Evolutionary conservation across 371 early-diverging fungal genomes (phyloP), one percentile per base, ranked within the genome.

Genomic region (Mycotypha africana): DNA sequence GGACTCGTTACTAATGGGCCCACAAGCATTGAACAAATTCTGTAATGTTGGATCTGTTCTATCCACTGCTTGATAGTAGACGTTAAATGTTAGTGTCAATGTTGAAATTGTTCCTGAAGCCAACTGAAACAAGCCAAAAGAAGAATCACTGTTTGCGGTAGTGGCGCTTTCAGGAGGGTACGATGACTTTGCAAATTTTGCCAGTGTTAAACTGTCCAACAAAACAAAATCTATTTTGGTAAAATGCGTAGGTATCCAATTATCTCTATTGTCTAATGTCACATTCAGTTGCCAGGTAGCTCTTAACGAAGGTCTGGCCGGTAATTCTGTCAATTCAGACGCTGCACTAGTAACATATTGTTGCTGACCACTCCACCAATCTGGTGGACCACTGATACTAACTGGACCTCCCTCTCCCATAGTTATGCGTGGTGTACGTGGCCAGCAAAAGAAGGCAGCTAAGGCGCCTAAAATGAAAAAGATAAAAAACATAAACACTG

Each of bases 21-120:
- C 60, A 42, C 61, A 60, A 6, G 61, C 56, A 42, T 47, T 46
- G 17, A 56, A 60, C 10, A 60, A 49, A 19, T 60, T 56, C 38
- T 50, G 50, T 42, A 60, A 60, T 11, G 61, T 60, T 4, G 52
- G 61, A 19, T 60, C 52, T 0, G 46, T 45, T 7, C 28, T 25
- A 20, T 51, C 48, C n/a, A 42, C 41, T 16, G 61, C 45, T 19
- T 45, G 47, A 52, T 60, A 60, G 14, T 46, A 42, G 12, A 60
- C 49, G 19, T 33, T 31, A n/a, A 60, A 38, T 11, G 46, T 45
- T 8, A 60, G 32, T 14, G 46, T 48, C 5, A 60, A 9, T 1
- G 47, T 47, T 15, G 56, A 38, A 9, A 48, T 51, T 2, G 28
- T 22, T 10, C 44, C 40, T 16, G 51, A 52, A 3, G 48, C 42